phyloP scores from a whole-genome alignment of 75 land plant species.

The Pinus albicaulis region DNA sequence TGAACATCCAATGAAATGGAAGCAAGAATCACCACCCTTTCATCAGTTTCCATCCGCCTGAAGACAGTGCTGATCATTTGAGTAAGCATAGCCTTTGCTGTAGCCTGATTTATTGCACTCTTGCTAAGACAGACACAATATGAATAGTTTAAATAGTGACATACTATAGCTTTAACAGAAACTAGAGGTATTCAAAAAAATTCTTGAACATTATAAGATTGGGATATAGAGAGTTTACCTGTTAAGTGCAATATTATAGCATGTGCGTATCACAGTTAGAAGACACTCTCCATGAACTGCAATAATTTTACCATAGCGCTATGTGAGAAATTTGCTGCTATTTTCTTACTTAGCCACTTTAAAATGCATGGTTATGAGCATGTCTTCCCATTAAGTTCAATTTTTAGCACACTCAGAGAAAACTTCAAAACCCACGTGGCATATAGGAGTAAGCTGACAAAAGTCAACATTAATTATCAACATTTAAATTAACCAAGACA shows the following conservation, averaged over 20 bases:
- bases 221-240: conserved; percentile 36
- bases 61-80: conserved; percentile 94
- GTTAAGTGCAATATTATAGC: conserved; percentile 93
- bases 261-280: conserved; percentile 77
- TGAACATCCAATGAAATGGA: background rate
- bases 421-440: background rate
- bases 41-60: conserved; percentile 84
- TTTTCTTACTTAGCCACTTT: conserved; percentile 1
- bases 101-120: conserved; percentile 91
- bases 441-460: no score
- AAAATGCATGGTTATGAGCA: background rate
- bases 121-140: conserved; percentile 50
- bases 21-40: conserved; percentile 34
- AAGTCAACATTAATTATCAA: no score
- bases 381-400: background rate
- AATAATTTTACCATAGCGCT: conserved; percentile 14
- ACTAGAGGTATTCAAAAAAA: background rate
- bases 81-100: conserved; percentile 94
- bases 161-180: background rate
- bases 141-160: background rate
- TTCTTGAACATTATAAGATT: background rate
- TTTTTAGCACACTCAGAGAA: background rate
- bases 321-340: background rate
- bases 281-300: conserved; percentile 97
- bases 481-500: background rate